Percentiles rank a stretch among this genome's conserved stretches.
Evolutionary conservation across 164 flowering plant species (phyloP).

Genomic region (Chimonanthus praecox): DNA sequence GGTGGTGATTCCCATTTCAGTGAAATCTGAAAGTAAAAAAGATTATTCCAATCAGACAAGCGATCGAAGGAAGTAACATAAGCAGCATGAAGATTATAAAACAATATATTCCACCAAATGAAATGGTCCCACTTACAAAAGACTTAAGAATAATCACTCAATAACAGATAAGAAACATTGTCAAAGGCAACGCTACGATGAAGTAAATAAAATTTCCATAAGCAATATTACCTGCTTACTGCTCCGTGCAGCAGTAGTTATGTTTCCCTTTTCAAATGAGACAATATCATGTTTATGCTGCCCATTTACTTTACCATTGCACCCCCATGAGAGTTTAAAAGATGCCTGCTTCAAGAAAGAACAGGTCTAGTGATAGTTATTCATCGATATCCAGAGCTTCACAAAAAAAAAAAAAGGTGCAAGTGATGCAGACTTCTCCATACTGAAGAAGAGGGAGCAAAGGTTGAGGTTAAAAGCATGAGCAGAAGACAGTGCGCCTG

Average conservation of each 20-base stretch:
- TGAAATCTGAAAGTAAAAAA: slow-evolving; percentile 64
- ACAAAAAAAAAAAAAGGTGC: too few species aligned
- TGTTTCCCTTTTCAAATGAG: slow-evolving; percentile 95
- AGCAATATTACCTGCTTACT: slow-evolving; percentile 76
- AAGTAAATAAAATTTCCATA: slow-evolving; percentile 5
- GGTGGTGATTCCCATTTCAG: slow-evolving; percentile 91
- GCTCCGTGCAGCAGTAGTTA: slow-evolving; percentile 89
- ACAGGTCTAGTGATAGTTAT: too few species aligned
- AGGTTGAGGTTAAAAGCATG: too few species aligned
- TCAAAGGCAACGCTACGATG: background rate
- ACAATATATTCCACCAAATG: background rate
- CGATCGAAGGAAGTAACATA: background rate
- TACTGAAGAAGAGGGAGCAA: too few species aligned
- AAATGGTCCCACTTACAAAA: background rate
- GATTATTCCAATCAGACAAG: slow-evolving; percentile 12
- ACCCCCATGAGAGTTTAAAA: slow-evolving; percentile 87
- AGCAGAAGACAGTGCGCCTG: too few species aligned
- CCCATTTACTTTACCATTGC: slow-evolving; percentile 73
- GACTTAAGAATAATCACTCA: background rate
- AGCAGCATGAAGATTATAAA: background rate
- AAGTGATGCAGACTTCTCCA: too few species aligned
- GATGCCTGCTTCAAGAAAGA: slow-evolving; percentile 63
- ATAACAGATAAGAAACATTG: background rate
- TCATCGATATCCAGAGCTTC: too few species aligned
- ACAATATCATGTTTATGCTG: slow-evolving; percentile 95